Percentiles rank a stretch among this genome's conserved stretches.
Conservation (phyloP, 2,329 filamentous ascomycete genomes). For the Reticulascus tulasneorum region DNA sequence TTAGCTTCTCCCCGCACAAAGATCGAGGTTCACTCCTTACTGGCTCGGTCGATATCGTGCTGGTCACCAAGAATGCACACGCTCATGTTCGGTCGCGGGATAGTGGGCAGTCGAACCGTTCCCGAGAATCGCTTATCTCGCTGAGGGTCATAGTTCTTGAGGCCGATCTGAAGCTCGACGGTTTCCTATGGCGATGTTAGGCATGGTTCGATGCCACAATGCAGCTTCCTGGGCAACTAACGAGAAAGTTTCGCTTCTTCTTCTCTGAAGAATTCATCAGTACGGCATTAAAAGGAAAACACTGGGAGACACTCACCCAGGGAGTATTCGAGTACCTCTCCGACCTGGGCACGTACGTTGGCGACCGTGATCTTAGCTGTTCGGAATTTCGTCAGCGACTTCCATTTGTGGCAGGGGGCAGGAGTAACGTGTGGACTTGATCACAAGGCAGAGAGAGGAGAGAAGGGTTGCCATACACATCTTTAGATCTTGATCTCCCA, state of each 20-base stretch:
- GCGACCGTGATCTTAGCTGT: slow-evolving; percentile 82
- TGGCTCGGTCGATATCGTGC: slow-evolving; percentile 99
- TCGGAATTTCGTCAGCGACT: too few species aligned
- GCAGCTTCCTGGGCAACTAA: slow-evolving; percentile 1
- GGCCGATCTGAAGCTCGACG: slow-evolving; percentile 86
- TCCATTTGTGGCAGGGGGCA: too few species aligned
- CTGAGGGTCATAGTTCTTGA: slow-evolving; percentile 99
- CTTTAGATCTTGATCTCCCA: too few species aligned
- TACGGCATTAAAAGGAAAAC: neutral
- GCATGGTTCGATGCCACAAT: slow-evolving; percentile 60
- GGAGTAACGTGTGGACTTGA: too few species aligned
- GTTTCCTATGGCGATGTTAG: slow-evolving; percentile 47
- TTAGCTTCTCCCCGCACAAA: too few species aligned
- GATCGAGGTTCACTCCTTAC: too few species aligned
- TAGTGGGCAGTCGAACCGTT: slow-evolving; percentile 89
- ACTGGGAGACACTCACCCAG: slow-evolving; percentile 29
- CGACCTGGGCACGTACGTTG: slow-evolving; percentile 94
- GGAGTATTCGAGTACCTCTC: slow-evolving; percentile 93
- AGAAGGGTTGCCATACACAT: too few species aligned
- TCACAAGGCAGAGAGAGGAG: too few species aligned
- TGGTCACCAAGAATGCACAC: slow-evolving; percentile 73
- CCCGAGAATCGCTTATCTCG: slow-evolving; percentile 99
- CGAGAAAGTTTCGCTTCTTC: slow-evolving; percentile 98
- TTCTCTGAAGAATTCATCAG: slow-evolving; percentile 50
- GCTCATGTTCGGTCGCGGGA: slow-evolving; percentile 87